Conservation (phyloP, 352 stramenopile species). For the Blastocystis sp. region DNA sequence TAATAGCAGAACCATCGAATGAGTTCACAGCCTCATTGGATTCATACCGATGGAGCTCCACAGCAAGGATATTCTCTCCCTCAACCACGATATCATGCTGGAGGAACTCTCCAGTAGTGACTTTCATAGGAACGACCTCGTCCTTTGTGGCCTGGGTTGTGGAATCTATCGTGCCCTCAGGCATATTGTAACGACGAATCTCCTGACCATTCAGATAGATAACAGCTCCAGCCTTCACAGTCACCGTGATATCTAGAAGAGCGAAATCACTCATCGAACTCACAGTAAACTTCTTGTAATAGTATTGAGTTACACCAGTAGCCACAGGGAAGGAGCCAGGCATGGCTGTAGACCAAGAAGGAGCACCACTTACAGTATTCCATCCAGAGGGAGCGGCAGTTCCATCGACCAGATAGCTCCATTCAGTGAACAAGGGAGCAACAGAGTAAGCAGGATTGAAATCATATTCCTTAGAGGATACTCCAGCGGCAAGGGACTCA, state of each 20-base stretch:
- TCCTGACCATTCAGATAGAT: constrained; percentile 62
- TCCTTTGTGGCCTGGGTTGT: neutral
- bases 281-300: constrained; percentile 10
- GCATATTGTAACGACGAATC: constrained; percentile 35
- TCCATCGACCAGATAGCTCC: constrained; percentile 11
- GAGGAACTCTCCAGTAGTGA: neutral
- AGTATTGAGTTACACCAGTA: constrained; percentile 55
- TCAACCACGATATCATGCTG: neutral
- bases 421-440: neutral
- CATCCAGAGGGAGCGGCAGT: constrained; percentile 7
- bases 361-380: neutral
- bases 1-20: constrained; percentile 8
- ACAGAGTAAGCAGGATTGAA: constrained; percentile 44
- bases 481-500: constrained; percentile 29
- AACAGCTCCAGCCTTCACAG: constrained; percentile 33
- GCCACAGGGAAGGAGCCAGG: constrained; percentile 1
- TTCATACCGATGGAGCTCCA: constrained; percentile 19
- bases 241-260: constrained; percentile 11
- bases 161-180: neutral
- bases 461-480: neutral
- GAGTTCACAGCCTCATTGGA: constrained; percentile 26
- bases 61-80: constrained; percentile 48
- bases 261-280: neutral
- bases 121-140: neutral
- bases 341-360: neutral